Conservation (phyloP, 495 filamentous ascomycete species). For the Chaetomium cochliodes region DNA sequence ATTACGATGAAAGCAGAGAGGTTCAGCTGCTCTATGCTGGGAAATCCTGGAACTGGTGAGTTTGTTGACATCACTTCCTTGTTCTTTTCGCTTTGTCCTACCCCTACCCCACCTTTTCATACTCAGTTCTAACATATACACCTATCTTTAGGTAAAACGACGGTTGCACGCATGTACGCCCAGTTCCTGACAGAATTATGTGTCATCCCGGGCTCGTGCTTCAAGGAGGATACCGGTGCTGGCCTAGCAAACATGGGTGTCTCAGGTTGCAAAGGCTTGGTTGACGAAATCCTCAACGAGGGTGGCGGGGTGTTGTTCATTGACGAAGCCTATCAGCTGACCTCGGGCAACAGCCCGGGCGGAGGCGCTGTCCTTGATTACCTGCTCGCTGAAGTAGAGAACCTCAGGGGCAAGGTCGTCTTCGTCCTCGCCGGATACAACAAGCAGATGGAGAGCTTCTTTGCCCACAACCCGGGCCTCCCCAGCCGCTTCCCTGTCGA, state of each 20-base stretch:
- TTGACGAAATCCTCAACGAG: constrained; percentile 55
- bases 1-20: constrained; percentile 57
- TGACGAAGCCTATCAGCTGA: constrained; percentile 76
- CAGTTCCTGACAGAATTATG: constrained; percentile 63
- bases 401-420: constrained; percentile 68
- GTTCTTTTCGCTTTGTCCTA: neutral
- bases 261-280: constrained; percentile 51
- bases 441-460: constrained; percentile 77
- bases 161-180: constrained; percentile 74
- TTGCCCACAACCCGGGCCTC: constrained; percentile 73
- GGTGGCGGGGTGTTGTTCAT: constrained; percentile 74
- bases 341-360: constrained; percentile 51
- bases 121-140: no score
- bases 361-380: constrained; percentile 69
- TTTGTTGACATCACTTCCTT: constrained; percentile 17
- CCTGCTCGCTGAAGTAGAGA: constrained; percentile 73
- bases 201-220: constrained; percentile 51
- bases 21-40: constrained; percentile 63
- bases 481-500: constrained; percentile 67
- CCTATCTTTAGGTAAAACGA: constrained; percentile 71
- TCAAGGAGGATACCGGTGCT: constrained; percentile 69
- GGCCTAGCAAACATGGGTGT: constrained; percentile 64
- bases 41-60: constrained; percentile 77
- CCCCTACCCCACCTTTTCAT: no score
- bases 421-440: constrained; percentile 78